Conservation (phyloP, 2,329 filamentous ascomycete species). For the Fusarium sp. region DNA sequence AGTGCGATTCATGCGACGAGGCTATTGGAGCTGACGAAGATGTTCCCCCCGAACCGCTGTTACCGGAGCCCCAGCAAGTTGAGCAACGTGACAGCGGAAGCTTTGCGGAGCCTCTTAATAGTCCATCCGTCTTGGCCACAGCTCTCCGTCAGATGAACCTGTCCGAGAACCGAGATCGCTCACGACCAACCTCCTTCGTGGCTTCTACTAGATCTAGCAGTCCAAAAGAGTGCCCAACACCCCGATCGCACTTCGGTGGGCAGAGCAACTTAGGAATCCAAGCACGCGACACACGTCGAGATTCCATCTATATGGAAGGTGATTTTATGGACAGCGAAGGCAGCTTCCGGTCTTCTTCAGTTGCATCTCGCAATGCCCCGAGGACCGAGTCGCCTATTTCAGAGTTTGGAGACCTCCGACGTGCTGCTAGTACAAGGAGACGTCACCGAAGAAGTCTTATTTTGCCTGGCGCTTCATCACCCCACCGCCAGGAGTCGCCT, state of each 20-base stretch:
- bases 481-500: slow-evolving; percentile 88
- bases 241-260: slow-evolving; percentile 79
- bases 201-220: slow-evolving; percentile 89
- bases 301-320: slow-evolving; percentile 83
- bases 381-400: slow-evolving; percentile 92
- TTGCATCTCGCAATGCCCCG: slow-evolving; percentile 73
- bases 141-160: slow-evolving; percentile 61
- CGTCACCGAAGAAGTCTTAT: slow-evolving; percentile 89
- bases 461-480: slow-evolving; percentile 80
- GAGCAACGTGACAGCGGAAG: slow-evolving; percentile 29
- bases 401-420: slow-evolving; percentile 80
- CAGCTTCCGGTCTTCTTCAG: slow-evolving; percentile 83
- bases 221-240: slow-evolving; percentile 90
- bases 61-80: slow-evolving; percentile 24
- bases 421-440: slow-evolving; percentile 82
- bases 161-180: slow-evolving; percentile 44
- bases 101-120: slow-evolving; percentile 46
- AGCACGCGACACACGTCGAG: slow-evolving; percentile 75
- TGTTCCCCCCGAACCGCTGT: slow-evolving; percentile 22
- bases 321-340: slow-evolving; percentile 89
- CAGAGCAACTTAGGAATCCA: slow-evolving; percentile 66
- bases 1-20: slow-evolving; percentile 51
- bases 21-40: slow-evolving; percentile 48
- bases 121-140: slow-evolving; percentile 65
- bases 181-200: slow-evolving; percentile 65